Conservation (phyloP, 306 rosid species). For the Rosa multiflora region DNA sequence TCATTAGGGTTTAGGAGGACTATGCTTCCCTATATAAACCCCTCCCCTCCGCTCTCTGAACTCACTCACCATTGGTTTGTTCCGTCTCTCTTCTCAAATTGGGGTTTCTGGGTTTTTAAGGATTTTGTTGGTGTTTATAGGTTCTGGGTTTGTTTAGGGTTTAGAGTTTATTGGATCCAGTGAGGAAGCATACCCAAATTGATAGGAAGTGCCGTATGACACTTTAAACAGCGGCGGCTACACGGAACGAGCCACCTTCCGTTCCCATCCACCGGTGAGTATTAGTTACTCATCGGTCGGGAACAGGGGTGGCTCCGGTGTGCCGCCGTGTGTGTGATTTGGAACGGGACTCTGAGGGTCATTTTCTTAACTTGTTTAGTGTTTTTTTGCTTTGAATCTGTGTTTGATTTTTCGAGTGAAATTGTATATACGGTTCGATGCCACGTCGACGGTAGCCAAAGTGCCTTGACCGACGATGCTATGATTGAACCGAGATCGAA, state of each 20-base stretch:
- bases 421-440: slow-evolving; percentile 42
- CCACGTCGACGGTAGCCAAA: slow-evolving; percentile 70
- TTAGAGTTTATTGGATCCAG: slow-evolving; percentile 13
- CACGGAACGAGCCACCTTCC: not conserved
- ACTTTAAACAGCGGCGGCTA: slow-evolving; percentile 53
- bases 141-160: not conserved
- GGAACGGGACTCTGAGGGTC: slow-evolving; percentile 79
- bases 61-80: not conserved
- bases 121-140: not conserved
- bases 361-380: not conserved
- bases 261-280: slow-evolving; percentile 39
- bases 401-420: not conserved
- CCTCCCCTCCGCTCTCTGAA: not conserved
- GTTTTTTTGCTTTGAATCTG: not conserved
- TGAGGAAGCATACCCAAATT: slow-evolving; percentile 71
- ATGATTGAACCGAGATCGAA: slow-evolving; percentile 65
- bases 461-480: slow-evolving; percentile 67
- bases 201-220: slow-evolving; percentile 99
- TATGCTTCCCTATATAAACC: not conserved
- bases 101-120: not conserved
- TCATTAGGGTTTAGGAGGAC: slow-evolving; percentile 4
- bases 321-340: slow-evolving; percentile 62
- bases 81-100: not conserved
- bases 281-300: slow-evolving; percentile 28
- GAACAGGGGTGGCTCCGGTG: slow-evolving; percentile 16